These are phyloP conservation scores for Teunomyces panamensis DNA, from an alignment of 805 yeast species.

Conservation along the genomic window DNA sequence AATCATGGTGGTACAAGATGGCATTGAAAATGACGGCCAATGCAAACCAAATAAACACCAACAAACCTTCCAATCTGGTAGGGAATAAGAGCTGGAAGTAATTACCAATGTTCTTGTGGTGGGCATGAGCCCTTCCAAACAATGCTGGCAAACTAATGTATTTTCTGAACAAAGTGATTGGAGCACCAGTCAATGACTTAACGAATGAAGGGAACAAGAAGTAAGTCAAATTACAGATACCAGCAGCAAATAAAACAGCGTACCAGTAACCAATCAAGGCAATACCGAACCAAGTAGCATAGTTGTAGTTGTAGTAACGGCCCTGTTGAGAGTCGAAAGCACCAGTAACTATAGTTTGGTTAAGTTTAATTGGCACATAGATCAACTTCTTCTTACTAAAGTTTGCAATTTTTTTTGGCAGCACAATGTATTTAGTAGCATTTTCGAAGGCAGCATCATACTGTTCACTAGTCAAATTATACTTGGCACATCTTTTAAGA, in stretches of 20 bases:
- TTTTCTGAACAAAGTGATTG: conserved; percentile 20
- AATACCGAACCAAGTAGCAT: conserved; percentile 36
- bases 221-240: conserved; percentile 27
- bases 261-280: conserved; percentile 29
- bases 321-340: conserved; percentile 26
- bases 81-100: conserved; percentile 39
- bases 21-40: conserved; percentile 28
- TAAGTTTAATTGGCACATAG: conserved; percentile 35
- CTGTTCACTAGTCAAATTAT: conserved; percentile 26
- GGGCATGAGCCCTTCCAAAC: conserved; percentile 23
- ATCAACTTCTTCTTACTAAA: conserved; percentile 6
- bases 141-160: conserved; percentile 34
- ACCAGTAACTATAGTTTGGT: conserved; percentile 20
- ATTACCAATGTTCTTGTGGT: conserved; percentile 9
- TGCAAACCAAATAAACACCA: conserved; percentile 39
- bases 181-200: conserved; percentile 23
- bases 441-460: conserved; percentile 37
- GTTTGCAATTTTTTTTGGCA: conserved; percentile 22
- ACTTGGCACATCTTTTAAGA: conserved; percentile 16
- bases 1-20: conserved; percentile 23
- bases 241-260: conserved; percentile 28
- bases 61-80: conserved; percentile 48
- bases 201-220: conserved; percentile 22
- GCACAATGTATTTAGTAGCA: conserved; percentile 39
- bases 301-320: conserved; percentile 34